A percentile compares a stretch with the other conserved stretches of the same genome.
Evolutionary conservation across 148 eudicot species (phyloP).

Genomic region (Rhododendron griersonianum): DNA sequence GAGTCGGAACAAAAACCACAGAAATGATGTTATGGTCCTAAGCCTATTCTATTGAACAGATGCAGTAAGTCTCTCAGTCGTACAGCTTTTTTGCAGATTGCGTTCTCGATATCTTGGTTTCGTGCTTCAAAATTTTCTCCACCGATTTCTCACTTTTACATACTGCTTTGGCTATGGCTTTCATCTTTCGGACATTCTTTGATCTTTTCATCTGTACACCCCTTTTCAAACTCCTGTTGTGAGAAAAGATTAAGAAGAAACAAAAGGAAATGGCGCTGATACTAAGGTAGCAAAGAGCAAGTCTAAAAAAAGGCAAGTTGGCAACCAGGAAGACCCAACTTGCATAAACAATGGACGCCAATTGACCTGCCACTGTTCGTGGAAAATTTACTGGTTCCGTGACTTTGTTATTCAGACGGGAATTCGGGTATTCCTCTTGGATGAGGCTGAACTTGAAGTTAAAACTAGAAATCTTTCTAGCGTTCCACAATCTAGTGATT

Average conservation of each 20-base stretch:
- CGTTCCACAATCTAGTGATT: no score
- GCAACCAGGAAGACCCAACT: not conserved
- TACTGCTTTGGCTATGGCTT: slow-evolving; percentile 83
- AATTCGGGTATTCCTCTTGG: not conserved
- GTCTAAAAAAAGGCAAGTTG: not conserved
- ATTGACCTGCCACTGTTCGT: not conserved
- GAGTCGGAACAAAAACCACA: not conserved
- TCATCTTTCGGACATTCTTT: slow-evolving; percentile 71
- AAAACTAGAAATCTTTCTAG: no score
- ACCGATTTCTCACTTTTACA: slow-evolving; percentile 49
- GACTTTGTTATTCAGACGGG: not conserved
- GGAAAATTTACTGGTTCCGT: not conserved
- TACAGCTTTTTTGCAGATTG: slow-evolving; percentile 70
- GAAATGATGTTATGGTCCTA: not conserved
- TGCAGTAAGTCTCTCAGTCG: slow-evolving; percentile 33
- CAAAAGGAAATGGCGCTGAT: not conserved
- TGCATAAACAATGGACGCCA: not conserved
- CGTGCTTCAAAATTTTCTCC: slow-evolving; percentile 53
- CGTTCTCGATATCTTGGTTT: slow-evolving; percentile 59
- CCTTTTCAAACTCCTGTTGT: slow-evolving; percentile 51
- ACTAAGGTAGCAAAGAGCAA: not conserved
- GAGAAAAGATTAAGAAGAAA: not conserved
- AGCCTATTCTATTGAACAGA: not conserved
- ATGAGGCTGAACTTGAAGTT: not conserved
- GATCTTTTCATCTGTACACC: slow-evolving; percentile 92